Percentiles rank a stretch among this genome's conserved stretches.
phyloP scores from a whole-genome alignment of 805 yeast genomes.

The Tetrapisispora arboricola region DNA sequence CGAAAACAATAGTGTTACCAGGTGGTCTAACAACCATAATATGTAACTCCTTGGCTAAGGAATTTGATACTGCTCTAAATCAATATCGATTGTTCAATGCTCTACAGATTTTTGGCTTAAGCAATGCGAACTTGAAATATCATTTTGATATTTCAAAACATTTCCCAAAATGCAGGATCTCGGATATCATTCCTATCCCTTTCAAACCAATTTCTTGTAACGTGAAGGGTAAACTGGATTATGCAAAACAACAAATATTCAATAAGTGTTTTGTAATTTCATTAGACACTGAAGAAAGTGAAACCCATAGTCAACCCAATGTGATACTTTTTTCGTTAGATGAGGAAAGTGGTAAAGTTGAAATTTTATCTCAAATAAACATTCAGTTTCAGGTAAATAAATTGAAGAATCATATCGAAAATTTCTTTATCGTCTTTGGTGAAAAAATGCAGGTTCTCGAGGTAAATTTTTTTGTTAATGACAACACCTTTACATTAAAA shows the following conservation, averaged over 20 bases:
- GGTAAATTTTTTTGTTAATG: constrained; percentile 28
- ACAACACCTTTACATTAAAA: constrained; percentile 25
- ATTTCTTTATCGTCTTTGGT: constrained; percentile 27
- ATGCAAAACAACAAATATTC: constrained; percentile 28
- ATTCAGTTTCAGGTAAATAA: constrained; percentile 12
- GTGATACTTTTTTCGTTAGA: constrained; percentile 30
- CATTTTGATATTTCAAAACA: constrained; percentile 8
- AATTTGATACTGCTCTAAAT: constrained; percentile 4
- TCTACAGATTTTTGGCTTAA: constrained; percentile 12
- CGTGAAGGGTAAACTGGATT: constrained; percentile 10
- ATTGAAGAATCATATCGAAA: constrained; percentile 21
- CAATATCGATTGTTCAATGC: constrained; percentile 5
- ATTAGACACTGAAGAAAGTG: constrained; percentile 25
- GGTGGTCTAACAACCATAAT: constrained; percentile 12
- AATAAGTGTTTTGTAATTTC: constrained; percentile 31
- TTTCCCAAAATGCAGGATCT: constrained; percentile 15
- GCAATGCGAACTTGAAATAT: background rate
- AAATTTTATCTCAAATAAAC: constrained; percentile 19
- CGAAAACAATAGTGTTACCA: constrained; percentile 10
- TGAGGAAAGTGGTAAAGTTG: constrained; percentile 25
- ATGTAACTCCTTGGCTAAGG: constrained; percentile 7
- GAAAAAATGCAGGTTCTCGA: constrained; percentile 23
- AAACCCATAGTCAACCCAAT: constrained; percentile 24
- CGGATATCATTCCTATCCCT: constrained; percentile 15
- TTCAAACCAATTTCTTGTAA: constrained; percentile 1